Base-by-base conservation (phyloP, 768 basidiomycete genomes). In the Neoboletus brunneissimus region DNA sequence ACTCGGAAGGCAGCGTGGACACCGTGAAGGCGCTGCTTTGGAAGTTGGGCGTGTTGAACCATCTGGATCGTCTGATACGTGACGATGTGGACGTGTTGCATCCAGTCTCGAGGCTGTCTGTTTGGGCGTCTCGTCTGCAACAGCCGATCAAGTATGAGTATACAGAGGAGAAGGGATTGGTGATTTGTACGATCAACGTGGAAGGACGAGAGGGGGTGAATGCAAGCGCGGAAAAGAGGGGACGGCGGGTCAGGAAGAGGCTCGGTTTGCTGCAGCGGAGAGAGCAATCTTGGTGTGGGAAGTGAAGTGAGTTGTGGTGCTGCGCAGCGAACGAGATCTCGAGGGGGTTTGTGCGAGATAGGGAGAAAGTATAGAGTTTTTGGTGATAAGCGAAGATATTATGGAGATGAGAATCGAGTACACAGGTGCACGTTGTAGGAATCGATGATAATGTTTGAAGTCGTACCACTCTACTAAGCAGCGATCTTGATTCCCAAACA, bases 11-110 rank as follows among this genome's bases (percentile, higher is more conserved):
- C 5, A 67, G 81, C 58, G 71, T 88, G 23, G 77, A 79, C 25
- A 75, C 71, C 18, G 79, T 83, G 37, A 76, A 76, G 18, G 53
- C 59, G 0, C 76, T 89, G 0, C 73, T 90, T 43, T 60, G 71
- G 23, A 75, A 56, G 8, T 68, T 91, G 31, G 88, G 88, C 2
- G 76, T 87, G 22, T 62, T 86, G 57, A 75, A 71, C 3, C 73
- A 85, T 37, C 71, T 91, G 54, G 85, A 88, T 57, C 82, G 82
- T 22, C 81, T 90, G 62, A 79, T 89, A n/a, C 61, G 67, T 12
- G 79, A 82, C 47, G 78, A 88, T 23, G 80, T 88, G n/a, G 86
- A 90, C 64, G 83, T 89, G 34, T 72, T 84, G 53, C 88, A 91
- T 64, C 89, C 89, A 0, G 81, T 90, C 15, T 88, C 88, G 20